Percentiles rank a stretch among this genome's conserved stretches.
These are phyloP conservation scores for Amaranthus palmeri DNA, from an alignment of 148 eudicot species.

Conservation along the genomic window DNA sequence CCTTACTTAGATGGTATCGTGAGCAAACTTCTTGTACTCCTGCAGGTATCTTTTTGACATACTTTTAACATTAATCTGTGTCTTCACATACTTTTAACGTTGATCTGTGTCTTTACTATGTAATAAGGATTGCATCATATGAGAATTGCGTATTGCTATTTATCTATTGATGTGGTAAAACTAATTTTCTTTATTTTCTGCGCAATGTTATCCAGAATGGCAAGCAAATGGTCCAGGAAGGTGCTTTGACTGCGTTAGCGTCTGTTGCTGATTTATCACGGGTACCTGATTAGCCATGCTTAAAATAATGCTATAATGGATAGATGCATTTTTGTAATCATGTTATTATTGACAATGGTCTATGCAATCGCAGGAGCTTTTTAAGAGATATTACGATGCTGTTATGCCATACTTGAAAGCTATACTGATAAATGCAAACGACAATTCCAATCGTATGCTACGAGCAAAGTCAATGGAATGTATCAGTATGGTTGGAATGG, in stretches of 20 bases:
- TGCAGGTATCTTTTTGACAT: slow-evolving; percentile 29
- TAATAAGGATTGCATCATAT: too few species aligned
- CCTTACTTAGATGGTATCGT: slow-evolving; percentile 46
- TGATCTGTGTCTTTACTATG: too few species aligned
- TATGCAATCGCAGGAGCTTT: slow-evolving; percentile 35
- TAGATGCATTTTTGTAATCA: background rate
- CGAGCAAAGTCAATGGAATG: slow-evolving; percentile 48
- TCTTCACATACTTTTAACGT: too few species aligned
- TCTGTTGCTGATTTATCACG: slow-evolving; percentile 47
- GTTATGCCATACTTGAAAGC: slow-evolving; percentile 48
- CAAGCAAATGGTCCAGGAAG: slow-evolving; percentile 48
- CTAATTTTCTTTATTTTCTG: background rate
- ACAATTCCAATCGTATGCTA: slow-evolving; percentile 39
- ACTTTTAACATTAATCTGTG: too few species aligned
- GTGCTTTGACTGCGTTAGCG: slow-evolving; percentile 47
- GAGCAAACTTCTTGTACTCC: slow-evolving; percentile 39
- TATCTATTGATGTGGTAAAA: too few species aligned
- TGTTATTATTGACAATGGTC: slow-evolving; percentile 1
- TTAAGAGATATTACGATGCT: slow-evolving; percentile 40
- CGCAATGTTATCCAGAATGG: slow-evolving; percentile 34
- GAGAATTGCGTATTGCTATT: too few species aligned
- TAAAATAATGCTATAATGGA: background rate
- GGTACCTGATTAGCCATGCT: slow-evolving; percentile 17
- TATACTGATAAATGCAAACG: slow-evolving; percentile 36
- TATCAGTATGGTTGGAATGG: slow-evolving; percentile 48